Conservation (phyloP, 2,329 filamentous ascomycete genomes). For the Hymenoscyphus salicellus region DNA sequence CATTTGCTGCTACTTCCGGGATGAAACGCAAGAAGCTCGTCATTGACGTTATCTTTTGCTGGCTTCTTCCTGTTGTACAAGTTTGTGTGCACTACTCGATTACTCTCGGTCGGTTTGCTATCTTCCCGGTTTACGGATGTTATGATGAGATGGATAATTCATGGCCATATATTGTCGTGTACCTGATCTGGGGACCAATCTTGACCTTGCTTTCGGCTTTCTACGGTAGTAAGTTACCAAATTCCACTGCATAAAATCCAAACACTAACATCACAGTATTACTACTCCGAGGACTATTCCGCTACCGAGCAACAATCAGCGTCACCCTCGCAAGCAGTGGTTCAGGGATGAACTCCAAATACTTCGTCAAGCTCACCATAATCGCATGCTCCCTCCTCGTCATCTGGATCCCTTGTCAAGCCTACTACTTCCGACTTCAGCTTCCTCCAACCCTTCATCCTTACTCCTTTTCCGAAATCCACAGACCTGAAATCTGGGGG, state of each 20-base stretch:
- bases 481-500: constrained; percentile 48
- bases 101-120: constrained; percentile 56
- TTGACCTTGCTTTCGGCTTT: constrained; percentile 51
- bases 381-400: constrained; percentile 51
- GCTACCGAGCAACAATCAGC: constrained; percentile 57
- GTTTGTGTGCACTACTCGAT: constrained; percentile 58
- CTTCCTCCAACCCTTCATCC: constrained; percentile 36
- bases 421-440: constrained; percentile 53
- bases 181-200: constrained; percentile 54
- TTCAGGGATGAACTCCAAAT: constrained; percentile 53
- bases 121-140: constrained; percentile 60
- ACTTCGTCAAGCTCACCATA: constrained; percentile 60
- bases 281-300: constrained; percentile 57
- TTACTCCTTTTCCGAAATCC: constrained; percentile 53
- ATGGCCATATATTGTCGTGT: constrained; percentile 55
- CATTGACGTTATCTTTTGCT: constrained; percentile 55
- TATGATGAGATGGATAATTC: constrained; percentile 50
- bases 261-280: constrained; percentile 45
- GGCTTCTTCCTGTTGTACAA: constrained; percentile 52
- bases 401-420: constrained; percentile 51
- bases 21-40: constrained; percentile 46
- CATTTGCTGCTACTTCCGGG: constrained; percentile 47
- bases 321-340: constrained; percentile 50
- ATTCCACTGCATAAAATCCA: background rate
- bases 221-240: constrained; percentile 52